Conservation (phyloP, 2,329 filamentous ascomycete genomes). For the Aspergillus clavatus region DNA sequence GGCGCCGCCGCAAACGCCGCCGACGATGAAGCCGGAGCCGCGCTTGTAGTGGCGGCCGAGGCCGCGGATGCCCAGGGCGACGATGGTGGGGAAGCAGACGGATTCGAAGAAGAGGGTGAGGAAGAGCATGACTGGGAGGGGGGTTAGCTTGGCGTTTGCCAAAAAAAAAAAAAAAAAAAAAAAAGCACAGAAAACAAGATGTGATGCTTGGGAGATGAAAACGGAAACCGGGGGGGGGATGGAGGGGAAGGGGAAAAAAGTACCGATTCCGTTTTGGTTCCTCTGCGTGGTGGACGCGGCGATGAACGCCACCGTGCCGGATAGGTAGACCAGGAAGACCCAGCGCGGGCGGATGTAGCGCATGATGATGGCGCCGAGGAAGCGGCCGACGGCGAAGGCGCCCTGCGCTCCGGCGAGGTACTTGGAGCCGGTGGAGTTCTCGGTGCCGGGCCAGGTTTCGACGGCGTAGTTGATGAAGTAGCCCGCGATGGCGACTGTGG, state of each 20-base stretch:
- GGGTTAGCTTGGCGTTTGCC: constrained; percentile 8
- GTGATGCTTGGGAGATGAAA: too few relatives aligned
- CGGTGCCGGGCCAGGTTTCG: constrained; percentile 54
- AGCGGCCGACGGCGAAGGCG: constrained; percentile 67
- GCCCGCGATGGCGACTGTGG: constrained; percentile 43
- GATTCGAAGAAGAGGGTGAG: constrained; percentile 77
- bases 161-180: too few relatives aligned
- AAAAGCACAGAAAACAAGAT: too few relatives aligned
- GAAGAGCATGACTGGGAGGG: constrained; percentile 58
- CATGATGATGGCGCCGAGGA: constrained; percentile 63
- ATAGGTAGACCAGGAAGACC: constrained; percentile 66
- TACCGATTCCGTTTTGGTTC: constrained; percentile 45
- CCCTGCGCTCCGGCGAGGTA: constrained; percentile 72
- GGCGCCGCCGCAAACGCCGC: constrained; percentile 67
- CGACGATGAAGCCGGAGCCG: constrained; percentile 68
- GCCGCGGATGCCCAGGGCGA: constrained; percentile 71
- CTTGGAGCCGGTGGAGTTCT: constrained; percentile 56
- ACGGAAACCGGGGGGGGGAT: too few relatives aligned
- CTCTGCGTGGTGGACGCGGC: constrained; percentile 47
- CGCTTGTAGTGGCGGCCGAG: constrained; percentile 73
- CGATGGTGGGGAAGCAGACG: constrained; percentile 77
- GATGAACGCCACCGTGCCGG: constrained; percentile 57
- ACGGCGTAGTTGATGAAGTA: constrained; percentile 73
- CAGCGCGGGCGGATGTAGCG: constrained; percentile 62
- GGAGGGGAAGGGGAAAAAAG: neutral